A percentile compares a stretch with the other conserved stretches of the same genome.
Conservation (phyloP, 768 basidiomycete genomes). For the Macrolepiota fuliginosa region DNA sequence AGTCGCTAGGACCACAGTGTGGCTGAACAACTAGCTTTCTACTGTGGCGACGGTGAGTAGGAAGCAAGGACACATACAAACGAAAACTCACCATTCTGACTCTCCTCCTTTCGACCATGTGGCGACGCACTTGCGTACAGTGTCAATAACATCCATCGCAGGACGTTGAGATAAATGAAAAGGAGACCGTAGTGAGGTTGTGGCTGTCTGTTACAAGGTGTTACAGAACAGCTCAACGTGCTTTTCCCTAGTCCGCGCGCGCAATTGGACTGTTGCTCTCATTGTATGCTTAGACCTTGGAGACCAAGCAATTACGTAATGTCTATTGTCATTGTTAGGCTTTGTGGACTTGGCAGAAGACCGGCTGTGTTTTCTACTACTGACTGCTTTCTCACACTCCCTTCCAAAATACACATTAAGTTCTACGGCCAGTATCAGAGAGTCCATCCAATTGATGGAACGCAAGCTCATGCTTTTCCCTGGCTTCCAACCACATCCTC, state of each 20-base stretch:
- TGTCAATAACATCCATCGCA: constrained; percentile 60
- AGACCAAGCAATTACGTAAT: neutral
- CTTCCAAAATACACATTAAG: too few relatives aligned
- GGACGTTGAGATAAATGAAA: neutral
- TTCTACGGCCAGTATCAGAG: too few relatives aligned
- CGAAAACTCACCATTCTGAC: constrained; percentile 51
- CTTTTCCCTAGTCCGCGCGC: constrained; percentile 4
- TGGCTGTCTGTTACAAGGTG: neutral
- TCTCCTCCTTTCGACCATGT: constrained; percentile 62
- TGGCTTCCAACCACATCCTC: too few relatives aligned
- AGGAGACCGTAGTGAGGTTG: neutral
- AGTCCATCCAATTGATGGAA: too few relatives aligned
- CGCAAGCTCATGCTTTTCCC: too few relatives aligned
- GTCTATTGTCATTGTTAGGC: neutral
- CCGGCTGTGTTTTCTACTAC: too few relatives aligned
- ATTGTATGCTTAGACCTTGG: constrained; percentile 3
- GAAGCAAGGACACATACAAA: constrained; percentile 17
- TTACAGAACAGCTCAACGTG: constrained; percentile 7
- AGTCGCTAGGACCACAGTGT: constrained; percentile 53
- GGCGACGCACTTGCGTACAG: constrained; percentile 45
- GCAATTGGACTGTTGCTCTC: constrained; percentile 2
- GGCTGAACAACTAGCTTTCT: constrained; percentile 57
- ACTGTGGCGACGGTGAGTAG: constrained; percentile 34
- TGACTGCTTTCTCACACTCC: too few relatives aligned
- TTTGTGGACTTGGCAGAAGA: too few relatives aligned